Base-by-base conservation (phyloP, 192 early-diverging fungal species). In the Helicostylum pulchrum region DNA sequence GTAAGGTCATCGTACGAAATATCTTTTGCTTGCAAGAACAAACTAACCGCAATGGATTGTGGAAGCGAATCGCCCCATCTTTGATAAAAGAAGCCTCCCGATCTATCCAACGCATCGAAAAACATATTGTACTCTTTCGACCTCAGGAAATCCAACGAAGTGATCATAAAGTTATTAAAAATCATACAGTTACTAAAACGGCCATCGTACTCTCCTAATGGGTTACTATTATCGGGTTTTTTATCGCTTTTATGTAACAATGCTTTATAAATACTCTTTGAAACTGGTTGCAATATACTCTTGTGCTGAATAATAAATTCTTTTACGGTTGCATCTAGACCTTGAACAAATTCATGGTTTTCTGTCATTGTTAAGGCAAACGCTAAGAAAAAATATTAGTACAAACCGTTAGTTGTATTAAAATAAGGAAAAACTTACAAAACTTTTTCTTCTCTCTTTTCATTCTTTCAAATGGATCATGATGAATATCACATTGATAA, bases 71-170 rank as follows among this genome's bases (percentile, higher is more conserved):
- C 86, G 8, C 84, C 79, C 86, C 86, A 88, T 53, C 84, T 67
- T 68, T 92, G 91, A 68, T 95, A 94, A 65, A 90, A 94, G 78
- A 93, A 94, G 6, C 93, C 93, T 20, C 93, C 92, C 4, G 73
- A 60, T 45, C 80, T 67, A 62, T 95, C 94, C 26, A 95, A 69
- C 48, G 81, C 76, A n/a, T 89, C 75, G 70, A 90, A 90, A 46
- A 82, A 90, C 21, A 77, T 67, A 31, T 74, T 72, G 71, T 94
- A 93, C 0, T 73, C 75, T 15, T 81, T 61, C 63, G 83, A 88
- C 45, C 88, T 74, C 64, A 87, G 85, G 58, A 93, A 84, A n/a
- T 85, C 73, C 62, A 92, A 65, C 42, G 85, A 75, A 21, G 79
- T 87, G 47, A 95, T 92, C 72, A 94, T 92, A 80, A 94, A 95